phyloP scores from a whole-genome alignment of 2,329 filamentous ascomycete species.

The Pseudovirgaria hyperparasitica region DNA sequence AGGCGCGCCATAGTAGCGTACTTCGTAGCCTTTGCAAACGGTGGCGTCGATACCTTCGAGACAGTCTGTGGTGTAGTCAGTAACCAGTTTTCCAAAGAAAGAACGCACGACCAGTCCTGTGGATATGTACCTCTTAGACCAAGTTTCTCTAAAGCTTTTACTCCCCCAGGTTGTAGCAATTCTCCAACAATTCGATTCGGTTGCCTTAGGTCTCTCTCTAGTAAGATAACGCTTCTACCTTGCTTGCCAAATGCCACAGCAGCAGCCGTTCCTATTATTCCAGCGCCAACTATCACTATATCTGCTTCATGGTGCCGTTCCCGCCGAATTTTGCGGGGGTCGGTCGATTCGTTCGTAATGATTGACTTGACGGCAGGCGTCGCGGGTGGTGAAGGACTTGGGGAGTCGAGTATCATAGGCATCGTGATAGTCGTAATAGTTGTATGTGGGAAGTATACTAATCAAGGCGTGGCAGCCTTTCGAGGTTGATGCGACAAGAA shows the following conservation, averaged over 20 bases:
- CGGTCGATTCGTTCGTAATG: no score
- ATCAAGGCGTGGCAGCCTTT: no score
- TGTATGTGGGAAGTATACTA: no score
- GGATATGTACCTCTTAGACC: conserved; percentile 49
- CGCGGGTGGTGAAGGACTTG: conserved; percentile 2
- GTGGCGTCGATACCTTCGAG: conserved; percentile 82
- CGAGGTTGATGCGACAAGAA: no score
- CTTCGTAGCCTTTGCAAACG: conserved; percentile 72
- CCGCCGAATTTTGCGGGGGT: conserved; percentile 32
- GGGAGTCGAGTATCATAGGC: conserved; percentile 14
- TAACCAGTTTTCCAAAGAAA: background rate
- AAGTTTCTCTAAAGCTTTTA: conserved; percentile 65
- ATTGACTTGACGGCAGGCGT: conserved; percentile 6
- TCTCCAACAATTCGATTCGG: conserved; percentile 95
- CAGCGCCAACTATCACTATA: conserved; percentile 83
- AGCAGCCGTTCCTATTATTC: conserved; percentile 76
- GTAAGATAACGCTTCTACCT: conserved; percentile 76
- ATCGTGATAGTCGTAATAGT: no score
- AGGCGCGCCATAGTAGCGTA: conserved; percentile 64
- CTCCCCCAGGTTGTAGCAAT: conserved; percentile 83
- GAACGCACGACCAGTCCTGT: background rate
- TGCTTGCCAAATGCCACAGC: conserved; percentile 78
- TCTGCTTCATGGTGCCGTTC: conserved; percentile 53
- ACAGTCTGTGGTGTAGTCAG: conserved; percentile 42
- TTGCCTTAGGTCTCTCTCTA: conserved; percentile 82